Percentiles rank a stretch among this genome's conserved stretches.
phyloP scores from a whole-genome alignment of 176 grass and related monocot genomes.

The Themeda triandra region DNA sequence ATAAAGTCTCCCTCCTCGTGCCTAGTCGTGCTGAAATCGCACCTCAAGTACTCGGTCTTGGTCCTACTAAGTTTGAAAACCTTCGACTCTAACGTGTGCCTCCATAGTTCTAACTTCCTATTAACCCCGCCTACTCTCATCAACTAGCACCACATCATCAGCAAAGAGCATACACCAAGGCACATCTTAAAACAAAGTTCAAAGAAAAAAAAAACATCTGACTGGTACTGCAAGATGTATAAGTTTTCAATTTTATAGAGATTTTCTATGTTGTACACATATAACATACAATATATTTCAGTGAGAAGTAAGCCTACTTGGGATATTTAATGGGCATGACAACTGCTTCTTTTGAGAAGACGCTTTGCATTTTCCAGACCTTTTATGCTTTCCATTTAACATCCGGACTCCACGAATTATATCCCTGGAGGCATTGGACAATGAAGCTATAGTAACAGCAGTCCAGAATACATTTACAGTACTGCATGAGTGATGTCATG shows the following conservation, averaged over 20 bases:
- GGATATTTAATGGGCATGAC: conserved; percentile 99
- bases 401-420: conserved; percentile 84
- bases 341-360: conserved; percentile 92
- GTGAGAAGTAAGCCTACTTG: conserved; percentile 61
- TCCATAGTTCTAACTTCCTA: too few species aligned
- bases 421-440: conserved; percentile 56
- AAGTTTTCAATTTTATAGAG: neutral
- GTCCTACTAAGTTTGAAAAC: too few species aligned
- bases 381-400: conserved; percentile 99
- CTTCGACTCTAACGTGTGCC: too few species aligned
- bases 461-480: neutral
- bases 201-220: neutral
- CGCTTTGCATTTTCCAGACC: conserved; percentile 86
- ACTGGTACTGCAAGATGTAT: neutral
- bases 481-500: conserved; percentile 4
- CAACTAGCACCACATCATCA: too few species aligned
- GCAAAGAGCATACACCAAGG: too few species aligned
- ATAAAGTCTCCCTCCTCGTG: too few species aligned
- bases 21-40: too few species aligned
- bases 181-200: neutral
- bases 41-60: too few species aligned
- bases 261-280: neutral
- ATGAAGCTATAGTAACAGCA: neutral
- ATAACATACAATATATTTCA: conserved; percentile 2
- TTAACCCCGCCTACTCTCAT: too few species aligned